A percentile compares a stretch with the other conserved stretches of the same genome.
phyloP scores from a whole-genome alignment of 192 early-diverging fungal genomes.

The Backusella luteola region DNA sequence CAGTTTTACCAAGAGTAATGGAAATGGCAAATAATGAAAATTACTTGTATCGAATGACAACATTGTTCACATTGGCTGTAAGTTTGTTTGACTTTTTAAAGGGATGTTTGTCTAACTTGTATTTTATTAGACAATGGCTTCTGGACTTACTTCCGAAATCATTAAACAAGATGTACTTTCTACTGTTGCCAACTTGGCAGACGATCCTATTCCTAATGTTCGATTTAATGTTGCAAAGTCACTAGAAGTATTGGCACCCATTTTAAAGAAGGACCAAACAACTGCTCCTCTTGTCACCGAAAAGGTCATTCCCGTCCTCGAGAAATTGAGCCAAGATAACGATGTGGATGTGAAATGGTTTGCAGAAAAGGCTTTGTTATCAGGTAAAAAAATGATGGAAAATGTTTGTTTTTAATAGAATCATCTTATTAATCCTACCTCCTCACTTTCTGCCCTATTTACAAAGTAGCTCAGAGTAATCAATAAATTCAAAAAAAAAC shows the following conservation, averaged over 20 bases:
- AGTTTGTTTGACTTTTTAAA: slow-evolving; percentile 6
- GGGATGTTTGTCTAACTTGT: background rate
- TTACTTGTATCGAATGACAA: slow-evolving; percentile 98
- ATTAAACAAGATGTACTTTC: slow-evolving; percentile 90
- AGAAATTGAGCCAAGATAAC: slow-evolving; percentile 81
- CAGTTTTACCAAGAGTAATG: slow-evolving; percentile 94
- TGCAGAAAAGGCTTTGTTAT: slow-evolving; percentile 73
- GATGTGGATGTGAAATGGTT: slow-evolving; percentile 96
- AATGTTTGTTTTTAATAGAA: background rate
- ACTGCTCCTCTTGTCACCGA: slow-evolving; percentile 62
- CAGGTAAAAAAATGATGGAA: slow-evolving; percentile 27
- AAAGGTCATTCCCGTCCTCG: slow-evolving; percentile 76
- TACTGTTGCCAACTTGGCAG: slow-evolving; percentile 76
- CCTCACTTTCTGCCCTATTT: background rate
- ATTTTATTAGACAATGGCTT: slow-evolving; percentile 71
- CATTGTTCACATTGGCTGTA: slow-evolving; percentile 92
- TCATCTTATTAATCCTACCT: background rate
- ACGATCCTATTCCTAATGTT: slow-evolving; percentile 98
- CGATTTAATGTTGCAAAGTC: slow-evolving; percentile 99
- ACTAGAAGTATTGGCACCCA: slow-evolving; percentile 78
- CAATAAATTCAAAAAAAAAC: background rate
- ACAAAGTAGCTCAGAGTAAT: background rate
- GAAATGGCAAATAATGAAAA: slow-evolving; percentile 84
- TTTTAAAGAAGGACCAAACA: slow-evolving; percentile 65
- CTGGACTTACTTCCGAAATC: slow-evolving; percentile 83